Conservation (phyloP, 2,329 filamentous ascomycete species). For the Aureobasidium sp. region DNA sequence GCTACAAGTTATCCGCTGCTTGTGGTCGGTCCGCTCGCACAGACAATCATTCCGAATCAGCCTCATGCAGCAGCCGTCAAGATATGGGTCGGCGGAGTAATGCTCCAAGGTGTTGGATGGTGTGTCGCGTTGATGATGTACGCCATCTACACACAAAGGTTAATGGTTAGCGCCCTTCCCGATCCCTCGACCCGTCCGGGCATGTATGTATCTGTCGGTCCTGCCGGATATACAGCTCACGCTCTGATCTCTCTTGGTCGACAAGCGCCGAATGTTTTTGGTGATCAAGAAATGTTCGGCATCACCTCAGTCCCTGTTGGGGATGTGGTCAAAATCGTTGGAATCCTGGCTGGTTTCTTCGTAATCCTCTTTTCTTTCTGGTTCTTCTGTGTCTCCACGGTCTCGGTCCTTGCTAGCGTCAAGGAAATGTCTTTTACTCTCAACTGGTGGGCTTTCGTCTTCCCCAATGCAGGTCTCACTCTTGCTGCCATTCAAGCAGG, state of each 20-base stretch:
- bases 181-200: slow-evolving; percentile 36
- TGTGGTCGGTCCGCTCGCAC: slow-evolving; percentile 34
- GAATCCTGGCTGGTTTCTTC: slow-evolving; percentile 38
- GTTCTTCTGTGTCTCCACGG: slow-evolving; percentile 42
- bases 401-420: slow-evolving; percentile 33
- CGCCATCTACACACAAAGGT: slow-evolving; percentile 36
- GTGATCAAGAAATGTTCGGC: slow-evolving; percentile 29
- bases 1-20: slow-evolving; percentile 32
- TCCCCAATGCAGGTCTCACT: slow-evolving; percentile 58
- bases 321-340: slow-evolving; percentile 35
- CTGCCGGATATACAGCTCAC: slow-evolving; percentile 38
- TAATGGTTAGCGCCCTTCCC: slow-evolving; percentile 40
- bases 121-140: slow-evolving; percentile 40
- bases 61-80: slow-evolving; percentile 28
- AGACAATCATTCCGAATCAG: slow-evolving; percentile 31
- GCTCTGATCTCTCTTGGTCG: slow-evolving; percentile 43
- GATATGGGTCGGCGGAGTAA: slow-evolving; percentile 39
- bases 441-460: slow-evolving; percentile 59
- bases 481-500: slow-evolving; percentile 54
- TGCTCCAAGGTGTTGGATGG: slow-evolving; percentile 42
- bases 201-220: slow-evolving; percentile 50
- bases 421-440: slow-evolving; percentile 43
- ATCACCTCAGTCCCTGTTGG: slow-evolving; percentile 29
- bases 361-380: slow-evolving; percentile 45
- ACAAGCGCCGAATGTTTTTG: slow-evolving; percentile 32